A percentile compares a stretch with the other conserved stretches of the same genome.
These are phyloP conservation scores for Nakazawaea ernobii DNA, from an alignment of 805 yeast species.

Conservation along the genomic window DNA sequence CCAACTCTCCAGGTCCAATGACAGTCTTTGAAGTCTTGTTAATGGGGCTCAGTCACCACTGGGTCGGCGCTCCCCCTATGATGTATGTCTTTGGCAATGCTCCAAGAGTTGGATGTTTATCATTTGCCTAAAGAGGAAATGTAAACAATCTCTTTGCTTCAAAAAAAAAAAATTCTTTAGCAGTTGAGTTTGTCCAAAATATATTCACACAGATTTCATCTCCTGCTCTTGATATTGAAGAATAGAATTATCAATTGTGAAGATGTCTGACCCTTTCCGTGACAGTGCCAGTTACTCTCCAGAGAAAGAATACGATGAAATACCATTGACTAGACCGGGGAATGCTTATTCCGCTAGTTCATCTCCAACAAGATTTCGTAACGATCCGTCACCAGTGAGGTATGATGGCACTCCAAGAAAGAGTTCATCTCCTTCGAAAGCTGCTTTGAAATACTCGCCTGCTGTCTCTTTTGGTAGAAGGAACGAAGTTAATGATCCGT, in stretches of 20 bases:
- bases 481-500: conserved; percentile 7
- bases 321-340: conserved; percentile 26
- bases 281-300: conserved; percentile 20
- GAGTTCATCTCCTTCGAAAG: conserved; percentile 26
- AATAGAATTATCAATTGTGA: background rate
- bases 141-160: background rate
- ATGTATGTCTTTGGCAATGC: no score
- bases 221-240: background rate
- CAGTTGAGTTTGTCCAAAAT: no score
- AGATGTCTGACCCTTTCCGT: conserved; percentile 22
- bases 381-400: background rate
- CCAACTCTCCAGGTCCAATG: no score
- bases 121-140: background rate
- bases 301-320: conserved; percentile 9
- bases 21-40: no score
- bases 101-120: background rate
- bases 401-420: background rate
- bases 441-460: conserved; percentile 37
- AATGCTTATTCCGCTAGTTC: conserved; percentile 23
- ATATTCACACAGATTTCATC: background rate
- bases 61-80: no score
- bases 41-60: no score
- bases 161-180: background rate
- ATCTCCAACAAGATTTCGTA: conserved; percentile 23
- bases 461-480: conserved; percentile 33